These are phyloP conservation scores for Massariosphaeria phaeospora DNA, from an alignment of 495 filamentous ascomycete species.

Conservation along the genomic window DNA sequence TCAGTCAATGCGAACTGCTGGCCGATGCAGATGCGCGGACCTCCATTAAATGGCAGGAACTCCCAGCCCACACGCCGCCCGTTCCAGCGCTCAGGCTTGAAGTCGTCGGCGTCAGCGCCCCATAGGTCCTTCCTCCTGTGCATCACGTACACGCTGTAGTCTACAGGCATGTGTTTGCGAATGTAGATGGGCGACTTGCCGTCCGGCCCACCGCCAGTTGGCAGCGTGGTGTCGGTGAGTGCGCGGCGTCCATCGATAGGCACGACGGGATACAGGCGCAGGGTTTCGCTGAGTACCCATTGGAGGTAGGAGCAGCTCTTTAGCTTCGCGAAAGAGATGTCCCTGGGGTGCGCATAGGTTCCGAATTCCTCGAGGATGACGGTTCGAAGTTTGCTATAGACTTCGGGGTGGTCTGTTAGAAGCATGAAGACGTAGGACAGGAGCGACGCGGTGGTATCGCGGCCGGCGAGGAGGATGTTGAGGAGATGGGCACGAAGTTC, in stretches of 20 bases:
- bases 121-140: conserved; percentile 39
- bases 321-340: conserved; percentile 30
- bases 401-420: conserved; percentile 1
- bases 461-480: conserved; percentile 62
- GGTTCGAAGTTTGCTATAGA: conserved; percentile 17
- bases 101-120: conserved; percentile 36
- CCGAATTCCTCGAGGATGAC: conserved; percentile 23
- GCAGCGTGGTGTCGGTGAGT: conserved; percentile 46
- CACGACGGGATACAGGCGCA: conserved; percentile 54
- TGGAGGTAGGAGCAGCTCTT: conserved; percentile 34
- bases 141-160: conserved; percentile 45
- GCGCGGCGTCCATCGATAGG: conserved; percentile 41
- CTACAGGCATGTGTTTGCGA: conserved; percentile 41
- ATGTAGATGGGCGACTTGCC: conserved; percentile 47
- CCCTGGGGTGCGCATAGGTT: conserved; percentile 14
- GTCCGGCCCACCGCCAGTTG: conserved; percentile 50
- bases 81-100: conserved; percentile 36
- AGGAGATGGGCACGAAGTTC: conserved; percentile 75
- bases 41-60: conserved; percentile 41
- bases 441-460: conserved; percentile 40
- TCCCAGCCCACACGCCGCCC: conserved; percentile 29
- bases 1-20: conserved; percentile 43
- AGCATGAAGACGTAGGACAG: conserved; percentile 33
- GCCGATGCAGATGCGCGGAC: conserved; percentile 41
- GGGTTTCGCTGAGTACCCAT: conserved; percentile 26